Evolutionary conservation across 306 rosid species (phyloP).

Genomic region (Fragaria nilgerrensis): DNA sequence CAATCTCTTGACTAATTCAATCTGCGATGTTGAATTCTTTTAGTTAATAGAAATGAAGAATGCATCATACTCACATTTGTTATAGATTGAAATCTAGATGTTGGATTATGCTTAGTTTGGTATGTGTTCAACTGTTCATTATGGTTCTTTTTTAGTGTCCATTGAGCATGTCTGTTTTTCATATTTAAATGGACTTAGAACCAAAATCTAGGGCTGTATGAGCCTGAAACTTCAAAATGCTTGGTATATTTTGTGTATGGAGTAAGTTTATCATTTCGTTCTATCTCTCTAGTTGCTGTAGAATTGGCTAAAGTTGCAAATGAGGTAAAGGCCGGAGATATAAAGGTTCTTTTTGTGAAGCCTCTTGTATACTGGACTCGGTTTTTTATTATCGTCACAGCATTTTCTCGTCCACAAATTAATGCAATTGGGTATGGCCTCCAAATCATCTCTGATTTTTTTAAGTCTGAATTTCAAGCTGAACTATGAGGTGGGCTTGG

Average conservation of each 20-base stretch:
- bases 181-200: neutral
- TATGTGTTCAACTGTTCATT: neutral
- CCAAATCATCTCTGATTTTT: conserved; percentile 7
- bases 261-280: conserved; percentile 13
- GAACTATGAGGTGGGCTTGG: conserved; percentile 13
- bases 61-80: neutral
- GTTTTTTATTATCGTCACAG: conserved; percentile 83
- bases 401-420: conserved; percentile 93
- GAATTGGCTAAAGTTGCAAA: conserved; percentile 83
- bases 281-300: conserved; percentile 70
- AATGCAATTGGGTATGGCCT: conserved; percentile 70
- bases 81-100: neutral
- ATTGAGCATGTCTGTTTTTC: neutral
- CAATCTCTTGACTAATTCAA: neutral
- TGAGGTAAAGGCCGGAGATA: conserved; percentile 92
- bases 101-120: neutral
- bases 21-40: neutral
- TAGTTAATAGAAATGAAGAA: neutral
- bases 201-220: neutral
- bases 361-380: conserved; percentile 98
- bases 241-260: neutral
- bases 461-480: conserved; percentile 14
- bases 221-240: conserved; percentile 17
- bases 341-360: conserved; percentile 89
- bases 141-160: neutral